Base-by-base conservation (phyloP, 805 yeast genomes). In the Myxozyma vanderwaltii region DNA sequence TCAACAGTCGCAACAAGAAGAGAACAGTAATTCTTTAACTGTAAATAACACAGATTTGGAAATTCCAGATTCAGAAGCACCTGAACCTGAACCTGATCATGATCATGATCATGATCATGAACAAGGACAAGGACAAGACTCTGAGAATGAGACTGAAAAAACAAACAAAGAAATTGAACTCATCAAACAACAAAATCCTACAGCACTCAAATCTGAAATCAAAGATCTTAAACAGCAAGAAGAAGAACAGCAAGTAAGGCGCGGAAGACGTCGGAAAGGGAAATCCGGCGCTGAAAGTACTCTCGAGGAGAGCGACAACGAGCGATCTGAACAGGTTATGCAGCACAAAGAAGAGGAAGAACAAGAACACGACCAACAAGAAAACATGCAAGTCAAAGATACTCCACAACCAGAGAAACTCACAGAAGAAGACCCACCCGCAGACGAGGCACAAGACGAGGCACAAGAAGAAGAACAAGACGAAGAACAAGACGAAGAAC, bases 361-460 rank as follows among this genome's bases (percentile, higher is more conserved):
- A 15, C 47, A 27, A 17, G 45, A 24, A 10, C n/a, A n/a, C n/a
- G 60, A 38, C 17, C 53, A 56, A 27, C 63, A 58, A 27, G 58
- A 48, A 13, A 35, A 13, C n/a, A 17, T 13, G 38, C 38, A 13
- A 35, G 38, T 13, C n/a, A 35, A 13, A 15, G 19, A 4, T n/a
- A 15, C 48, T 23, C 29, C n/a, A 21, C 26, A 15, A n/a, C 40
- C 39, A 24, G 64, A 38, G 23, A 51, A 23, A 26, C 31, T 13
- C 19, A 27, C 33, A 15, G 51, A 21, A 10, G 45, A 26, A 5
- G 61, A 39, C 19, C 54, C 52, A 36, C 62, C 52, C 19, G 58
- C 35, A 19, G 56, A 47, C 1, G 55, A 40, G 8, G 58, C 49
- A 23, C 61, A 45, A 8, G 65, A 58, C 5, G 53, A 52, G n/a